phyloP scores from a whole-genome alignment of 1,284 basidiomycete genomes.

The Cryptococcus wingfieldii region DNA sequence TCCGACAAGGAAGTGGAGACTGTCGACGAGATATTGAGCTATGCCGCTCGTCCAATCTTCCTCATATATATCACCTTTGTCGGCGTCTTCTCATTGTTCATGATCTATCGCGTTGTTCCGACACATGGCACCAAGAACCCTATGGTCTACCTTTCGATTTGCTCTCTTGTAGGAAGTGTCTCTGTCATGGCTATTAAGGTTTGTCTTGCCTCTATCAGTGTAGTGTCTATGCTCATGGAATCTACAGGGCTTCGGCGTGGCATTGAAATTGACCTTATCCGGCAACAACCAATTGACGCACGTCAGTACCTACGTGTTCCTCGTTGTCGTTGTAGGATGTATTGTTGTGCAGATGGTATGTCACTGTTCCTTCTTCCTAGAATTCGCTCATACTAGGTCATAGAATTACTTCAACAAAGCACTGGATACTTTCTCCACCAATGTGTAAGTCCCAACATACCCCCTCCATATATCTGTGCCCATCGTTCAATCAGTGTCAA shows the following conservation, averaged over 20 bases:
- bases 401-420: conserved; percentile 98
- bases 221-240: conserved; percentile 23
- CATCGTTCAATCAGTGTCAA: conserved; percentile 66
- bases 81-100: conserved; percentile 71
- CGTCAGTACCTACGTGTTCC: conserved; percentile 92
- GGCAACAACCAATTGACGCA: conserved; percentile 96
- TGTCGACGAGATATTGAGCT: conserved; percentile 80
- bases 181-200: conserved; percentile 67
- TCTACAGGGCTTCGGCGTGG: conserved; percentile 77
- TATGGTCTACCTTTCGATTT: conserved; percentile 91
- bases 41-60: conserved; percentile 86
- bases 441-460: conserved; percentile 65
- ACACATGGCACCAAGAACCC: conserved; percentile 82
- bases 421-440: conserved; percentile 93
- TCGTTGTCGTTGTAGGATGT: conserved; percentile 73
- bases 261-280: conserved; percentile 87
- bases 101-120: conserved; percentile 86
- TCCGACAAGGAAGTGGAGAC: conserved; percentile 91
- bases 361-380: neutral
- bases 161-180: conserved; percentile 94
- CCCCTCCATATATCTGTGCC: conserved; percentile 5
- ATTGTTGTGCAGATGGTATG: conserved; percentile 83
- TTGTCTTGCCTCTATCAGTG: neutral
- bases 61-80: conserved; percentile 83
- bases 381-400: neutral